A percentile compares a stretch with the other conserved stretches of the same genome.
phyloP scores from a whole-genome alignment of 352 stramenopile species.

The Pilasporangium apinafurcum region DNA sequence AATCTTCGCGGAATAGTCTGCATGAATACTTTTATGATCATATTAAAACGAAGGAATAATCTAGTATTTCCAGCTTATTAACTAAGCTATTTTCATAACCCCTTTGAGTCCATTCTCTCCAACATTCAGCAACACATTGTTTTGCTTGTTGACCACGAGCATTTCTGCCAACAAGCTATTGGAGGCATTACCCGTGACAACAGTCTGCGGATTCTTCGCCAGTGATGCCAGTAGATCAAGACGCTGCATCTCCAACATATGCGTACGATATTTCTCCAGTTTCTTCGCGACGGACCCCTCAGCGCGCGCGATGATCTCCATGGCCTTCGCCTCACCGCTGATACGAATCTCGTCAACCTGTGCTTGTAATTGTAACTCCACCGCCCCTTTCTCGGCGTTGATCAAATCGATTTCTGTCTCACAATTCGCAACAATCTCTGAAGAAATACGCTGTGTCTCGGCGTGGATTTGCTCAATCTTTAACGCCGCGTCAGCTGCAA shows the following conservation, averaged over 20 bases:
- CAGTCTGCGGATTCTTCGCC: conserved; percentile 27
- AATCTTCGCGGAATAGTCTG: too few relatives aligned
- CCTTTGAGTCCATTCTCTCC: conserved; percentile 12
- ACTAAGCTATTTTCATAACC: conserved; percentile 14
- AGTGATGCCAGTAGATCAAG: conserved; percentile 29
- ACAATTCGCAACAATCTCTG: conserved; percentile 27
- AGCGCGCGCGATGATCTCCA: conserved; percentile 29
- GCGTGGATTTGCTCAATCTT: conserved; percentile 38
- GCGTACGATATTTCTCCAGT: conserved; percentile 25
- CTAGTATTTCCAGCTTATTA: too few relatives aligned
- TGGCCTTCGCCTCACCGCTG: conserved; percentile 19
- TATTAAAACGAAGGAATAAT: too few relatives aligned
- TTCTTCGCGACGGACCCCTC: conserved; percentile 31
- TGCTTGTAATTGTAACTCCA: conserved; percentile 29
- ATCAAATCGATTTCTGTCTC: conserved; percentile 33
- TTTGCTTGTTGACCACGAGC: conserved; percentile 34
- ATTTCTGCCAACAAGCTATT: conserved; percentile 44
- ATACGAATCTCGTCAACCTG: conserved; percentile 21
- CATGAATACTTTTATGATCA: too few relatives aligned
- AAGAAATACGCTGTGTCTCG: conserved; percentile 32
- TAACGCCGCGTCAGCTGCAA: conserved; percentile 23
- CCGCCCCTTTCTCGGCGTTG: conserved; percentile 23
- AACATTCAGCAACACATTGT: conserved; percentile 36
- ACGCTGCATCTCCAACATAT: conserved; percentile 32
- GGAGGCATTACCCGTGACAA: conserved; percentile 34